Evolutionary conservation across 208 protist species (phyloP), one percentile per base, ranked within the genome.

Genomic region (Crithidia acanthocephali): DNA sequence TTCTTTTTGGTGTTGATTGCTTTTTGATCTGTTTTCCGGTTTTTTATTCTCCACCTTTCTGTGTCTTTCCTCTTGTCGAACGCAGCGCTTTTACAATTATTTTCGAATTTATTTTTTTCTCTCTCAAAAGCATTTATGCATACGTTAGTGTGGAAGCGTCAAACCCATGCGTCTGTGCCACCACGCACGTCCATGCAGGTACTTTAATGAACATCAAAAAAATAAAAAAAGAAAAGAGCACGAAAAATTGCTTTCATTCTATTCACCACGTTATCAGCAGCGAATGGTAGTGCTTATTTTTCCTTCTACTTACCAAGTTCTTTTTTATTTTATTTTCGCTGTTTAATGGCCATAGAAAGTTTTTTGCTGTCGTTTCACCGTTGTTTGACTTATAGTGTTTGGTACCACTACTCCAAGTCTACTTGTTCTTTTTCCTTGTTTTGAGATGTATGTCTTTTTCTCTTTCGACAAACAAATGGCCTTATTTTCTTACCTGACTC

Each of bases 401-500:
- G 37, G 37, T 42, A 42, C 9, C 37, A 13, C 37, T 42, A 42
- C 6, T 42, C 9, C 37, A 42, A 13, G 6, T 42, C 37, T 42
- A 15, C 6, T 42, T 50, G 4, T 50, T 22, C 5, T 22, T 55
- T 30, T 69, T 48, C 42, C 23, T 57, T n/a, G 48, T 70, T 16
- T 23, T 51, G 4, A 35, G 37, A 48, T 40, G 52, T 72, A 55
- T 51, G 32, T 63, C 30, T 30, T 56, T 58, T 62, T 55, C 22
- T 22, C 32, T 61, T 45, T 47, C 63, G n/a, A 23, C 32, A 4
- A 51, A 48, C 33, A 27, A 55, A 1, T 51, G 22, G 25, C 55
- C 55, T 22, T 27, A 1, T 25, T 44, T 13, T 15, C 4, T 59
- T 37, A 44, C 37, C 37, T 42, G 37, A 42, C 37, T 42, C 13